A percentile compares a stretch with the other conserved stretches of the same genome.
phyloP scores from a whole-genome alignment of 2,329 filamentous ascomycete species.

The Phialophora tarda region DNA sequence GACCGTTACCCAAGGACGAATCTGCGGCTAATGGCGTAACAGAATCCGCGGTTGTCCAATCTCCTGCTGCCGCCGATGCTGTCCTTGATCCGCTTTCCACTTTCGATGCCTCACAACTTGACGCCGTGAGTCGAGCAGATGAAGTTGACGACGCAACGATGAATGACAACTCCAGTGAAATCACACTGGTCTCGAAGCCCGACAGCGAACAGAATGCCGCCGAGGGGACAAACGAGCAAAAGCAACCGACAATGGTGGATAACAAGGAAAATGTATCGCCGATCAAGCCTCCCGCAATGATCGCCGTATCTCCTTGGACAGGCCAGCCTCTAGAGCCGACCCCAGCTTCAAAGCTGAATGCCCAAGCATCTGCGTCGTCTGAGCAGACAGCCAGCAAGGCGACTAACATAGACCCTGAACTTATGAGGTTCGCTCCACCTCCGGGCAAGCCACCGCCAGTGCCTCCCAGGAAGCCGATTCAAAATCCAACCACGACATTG shows the following conservation, averaged over 20 bases:
- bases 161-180: conserved; percentile 45
- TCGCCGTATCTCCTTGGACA: conserved; percentile 21
- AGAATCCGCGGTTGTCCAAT: conserved; percentile 25
- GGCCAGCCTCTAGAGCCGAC: conserved; percentile 44
- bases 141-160: conserved; percentile 19
- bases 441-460: conserved; percentile 60
- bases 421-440: conserved; percentile 41
- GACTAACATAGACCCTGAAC: conserved; percentile 22
- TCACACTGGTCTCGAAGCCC: conserved; percentile 47
- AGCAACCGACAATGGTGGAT: conserved; percentile 39
- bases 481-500: conserved; percentile 41
- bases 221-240: conserved; percentile 44
- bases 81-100: conserved; percentile 10
- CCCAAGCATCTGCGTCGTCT: conserved; percentile 36
- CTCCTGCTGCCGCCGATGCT: conserved; percentile 14
- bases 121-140: conserved; percentile 6
- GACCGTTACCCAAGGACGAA: conserved; percentile 29
- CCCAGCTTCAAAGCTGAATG: conserved; percentile 37
- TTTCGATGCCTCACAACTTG: conserved; percentile 1
- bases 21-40: conserved; percentile 17
- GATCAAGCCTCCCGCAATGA: conserved; percentile 28
- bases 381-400: conserved; percentile 27
- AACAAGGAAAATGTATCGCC: conserved; percentile 50
- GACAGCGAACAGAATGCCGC: conserved; percentile 45
- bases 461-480: conserved; percentile 54